These are phyloP conservation scores for Penicillium sp. DNA, from an alignment of 2,329 filamentous ascomycete species.

Conservation along the genomic window DNA sequence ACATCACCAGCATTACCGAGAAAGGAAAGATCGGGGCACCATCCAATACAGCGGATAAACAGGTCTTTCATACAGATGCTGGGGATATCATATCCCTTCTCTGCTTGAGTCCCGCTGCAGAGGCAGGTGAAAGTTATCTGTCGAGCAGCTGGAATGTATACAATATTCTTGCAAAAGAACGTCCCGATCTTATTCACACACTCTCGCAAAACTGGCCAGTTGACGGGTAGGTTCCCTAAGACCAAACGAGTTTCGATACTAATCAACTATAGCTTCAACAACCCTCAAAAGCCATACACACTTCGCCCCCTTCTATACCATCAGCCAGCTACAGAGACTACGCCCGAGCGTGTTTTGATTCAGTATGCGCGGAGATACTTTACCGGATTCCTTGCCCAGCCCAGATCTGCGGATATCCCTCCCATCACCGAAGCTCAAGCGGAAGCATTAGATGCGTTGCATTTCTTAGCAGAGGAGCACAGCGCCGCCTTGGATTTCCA, in stretches of 20 bases:
- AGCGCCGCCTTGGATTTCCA: slow-evolving; percentile 46
- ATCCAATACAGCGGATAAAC: slow-evolving; percentile 29
- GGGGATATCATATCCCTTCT: slow-evolving; percentile 57
- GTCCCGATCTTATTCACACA: slow-evolving; percentile 56
- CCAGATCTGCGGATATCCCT: slow-evolving; percentile 45
- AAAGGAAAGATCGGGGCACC: slow-evolving; percentile 17
- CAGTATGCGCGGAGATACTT: slow-evolving; percentile 63
- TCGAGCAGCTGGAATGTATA: slow-evolving; percentile 57
- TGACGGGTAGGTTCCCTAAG: slow-evolving; percentile 41
- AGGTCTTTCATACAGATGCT: slow-evolving; percentile 58
- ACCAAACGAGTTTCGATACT: not conserved
- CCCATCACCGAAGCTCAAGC: slow-evolving; percentile 54
- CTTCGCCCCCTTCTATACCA: slow-evolving; percentile 50
- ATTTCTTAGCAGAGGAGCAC: slow-evolving; percentile 50
- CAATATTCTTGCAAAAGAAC: slow-evolving; percentile 53
- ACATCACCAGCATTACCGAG: slow-evolving; percentile 43
- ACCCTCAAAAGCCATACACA: slow-evolving; percentile 47
- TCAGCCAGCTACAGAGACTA: slow-evolving; percentile 47
- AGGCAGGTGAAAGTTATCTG: slow-evolving; percentile 55
- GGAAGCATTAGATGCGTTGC: slow-evolving; percentile 53
- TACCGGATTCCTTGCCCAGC: slow-evolving; percentile 50
- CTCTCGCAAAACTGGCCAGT: slow-evolving; percentile 51
- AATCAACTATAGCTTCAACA: slow-evolving; percentile 50
- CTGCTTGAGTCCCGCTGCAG: slow-evolving; percentile 46
- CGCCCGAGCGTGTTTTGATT: slow-evolving; percentile 57